Percentiles rank a stretch among this genome's conserved stretches.
Conservation (phyloP, 2,329 filamentous ascomycete species). For the Spiromastix sp. region DNA sequence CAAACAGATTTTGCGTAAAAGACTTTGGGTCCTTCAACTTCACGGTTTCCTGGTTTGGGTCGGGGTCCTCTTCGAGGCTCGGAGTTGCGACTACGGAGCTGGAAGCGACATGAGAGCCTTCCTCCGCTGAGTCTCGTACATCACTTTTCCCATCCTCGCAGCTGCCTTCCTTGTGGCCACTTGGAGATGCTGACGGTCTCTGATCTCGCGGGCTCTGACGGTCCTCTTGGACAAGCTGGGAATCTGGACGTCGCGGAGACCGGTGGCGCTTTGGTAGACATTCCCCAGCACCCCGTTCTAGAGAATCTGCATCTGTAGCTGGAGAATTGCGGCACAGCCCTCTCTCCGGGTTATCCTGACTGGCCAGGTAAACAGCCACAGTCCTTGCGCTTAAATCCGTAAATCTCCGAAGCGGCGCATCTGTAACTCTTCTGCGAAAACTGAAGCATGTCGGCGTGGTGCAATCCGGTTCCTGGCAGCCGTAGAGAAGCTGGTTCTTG, state of each 20-base stretch:
- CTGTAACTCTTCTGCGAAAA: conserved; percentile 57
- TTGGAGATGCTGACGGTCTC: background rate
- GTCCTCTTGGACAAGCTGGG: background rate
- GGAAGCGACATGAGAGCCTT: background rate
- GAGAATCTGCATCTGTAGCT: conserved; percentile 4
- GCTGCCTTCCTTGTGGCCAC: background rate
- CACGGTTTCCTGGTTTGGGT: conserved; percentile 10
- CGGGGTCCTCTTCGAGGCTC: conserved; percentile 10
- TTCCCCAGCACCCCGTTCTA: conserved; percentile 2
- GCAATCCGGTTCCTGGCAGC: conserved; percentile 61
- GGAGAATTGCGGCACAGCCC: conserved; percentile 51
- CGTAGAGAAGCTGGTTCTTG: conserved; percentile 69
- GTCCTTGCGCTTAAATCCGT: conserved; percentile 73
- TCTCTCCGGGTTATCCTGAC: conserved; percentile 63
- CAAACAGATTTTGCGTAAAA: conserved; percentile 49
- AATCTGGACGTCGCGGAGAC: background rate
- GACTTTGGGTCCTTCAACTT: conserved; percentile 47
- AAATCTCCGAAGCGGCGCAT: conserved; percentile 64
- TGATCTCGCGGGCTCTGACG: background rate
- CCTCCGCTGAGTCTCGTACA: background rate
- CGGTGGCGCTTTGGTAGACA: too few relatives aligned
- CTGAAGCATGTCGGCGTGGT: conserved; percentile 70
- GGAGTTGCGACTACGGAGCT: conserved; percentile 1
- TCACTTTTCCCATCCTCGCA: background rate
- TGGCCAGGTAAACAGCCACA: conserved; percentile 68